Conservation (phyloP, 2,329 filamentous ascomycete genomes). For the Geoglossum cookeanum region DNA sequence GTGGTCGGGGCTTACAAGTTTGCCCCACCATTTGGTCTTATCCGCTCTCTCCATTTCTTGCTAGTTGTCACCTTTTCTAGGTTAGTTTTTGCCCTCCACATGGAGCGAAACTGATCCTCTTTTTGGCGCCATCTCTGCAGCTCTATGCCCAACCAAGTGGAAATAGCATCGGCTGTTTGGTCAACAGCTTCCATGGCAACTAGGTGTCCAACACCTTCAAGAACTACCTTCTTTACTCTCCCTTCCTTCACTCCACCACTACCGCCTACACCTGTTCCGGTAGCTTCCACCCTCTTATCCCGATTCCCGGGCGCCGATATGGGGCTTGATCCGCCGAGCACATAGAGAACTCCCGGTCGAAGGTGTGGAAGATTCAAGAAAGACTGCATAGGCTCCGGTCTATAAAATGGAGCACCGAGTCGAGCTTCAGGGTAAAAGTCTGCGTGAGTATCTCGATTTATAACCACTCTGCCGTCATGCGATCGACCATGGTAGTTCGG, state of each 20-base stretch:
- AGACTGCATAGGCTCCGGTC: slow-evolving; percentile 40
- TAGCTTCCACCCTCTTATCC: slow-evolving; percentile 40
- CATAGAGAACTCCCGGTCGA: slow-evolving; percentile 46
- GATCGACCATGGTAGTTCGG: slow-evolving; percentile 26
- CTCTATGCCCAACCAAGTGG: slow-evolving; percentile 37
- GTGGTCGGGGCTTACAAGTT: too few species aligned
- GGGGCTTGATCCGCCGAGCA: slow-evolving; percentile 43
- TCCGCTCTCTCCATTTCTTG: slow-evolving; percentile 30
- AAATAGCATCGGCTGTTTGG: slow-evolving; percentile 42
- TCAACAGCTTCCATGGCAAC: slow-evolving; percentile 63
- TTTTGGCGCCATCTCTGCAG: slow-evolving; percentile 36
- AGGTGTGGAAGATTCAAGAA: slow-evolving; percentile 38
- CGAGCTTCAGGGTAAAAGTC: slow-evolving; percentile 11
- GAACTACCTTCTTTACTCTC: slow-evolving; percentile 43
- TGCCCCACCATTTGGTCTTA: neutral
- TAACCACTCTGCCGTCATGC: slow-evolving; percentile 20
- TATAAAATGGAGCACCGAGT: slow-evolving; percentile 39
- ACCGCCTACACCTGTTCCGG: slow-evolving; percentile 46
- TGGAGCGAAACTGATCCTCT: slow-evolving; percentile 33
- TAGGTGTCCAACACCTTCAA: slow-evolving; percentile 54
- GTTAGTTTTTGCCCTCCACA: slow-evolving; percentile 20
- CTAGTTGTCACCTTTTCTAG: slow-evolving; percentile 36
- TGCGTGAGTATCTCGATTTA: slow-evolving; percentile 12
- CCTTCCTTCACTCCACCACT: slow-evolving; percentile 45
- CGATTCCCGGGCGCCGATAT: slow-evolving; percentile 33